phyloP scores from a whole-genome alignment of 2,329 filamentous ascomycete species.

The Aspergillus pseudonomiae region DNA sequence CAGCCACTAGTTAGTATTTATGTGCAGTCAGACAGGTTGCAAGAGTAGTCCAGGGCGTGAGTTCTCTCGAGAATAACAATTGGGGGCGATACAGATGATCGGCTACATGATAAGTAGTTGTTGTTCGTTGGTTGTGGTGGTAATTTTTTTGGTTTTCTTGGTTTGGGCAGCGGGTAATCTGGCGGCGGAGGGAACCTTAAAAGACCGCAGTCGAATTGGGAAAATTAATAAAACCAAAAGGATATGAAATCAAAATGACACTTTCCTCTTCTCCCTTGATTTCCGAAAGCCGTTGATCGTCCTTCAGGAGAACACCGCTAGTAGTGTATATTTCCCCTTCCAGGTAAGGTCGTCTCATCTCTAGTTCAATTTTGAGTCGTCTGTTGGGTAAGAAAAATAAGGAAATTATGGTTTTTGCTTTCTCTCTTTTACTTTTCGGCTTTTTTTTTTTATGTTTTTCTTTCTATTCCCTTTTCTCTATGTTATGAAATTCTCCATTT shows the following conservation, averaged over 20 bases:
- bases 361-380: neutral
- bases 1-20: neutral
- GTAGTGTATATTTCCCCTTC: neutral
- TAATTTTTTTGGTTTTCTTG: constrained; percentile 1
- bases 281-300: neutral
- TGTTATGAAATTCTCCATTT: neutral
- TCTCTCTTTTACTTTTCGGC: neutral
- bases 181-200: neutral
- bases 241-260: neutral
- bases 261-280: neutral
- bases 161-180: constrained; percentile 2
- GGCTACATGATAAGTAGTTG: constrained; percentile 4
- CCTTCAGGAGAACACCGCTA: neutral
- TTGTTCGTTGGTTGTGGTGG: neutral
- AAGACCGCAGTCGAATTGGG: neutral
- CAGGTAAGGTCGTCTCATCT: neutral
- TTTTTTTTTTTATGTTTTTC: neutral
- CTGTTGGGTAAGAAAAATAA: too few species aligned
- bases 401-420: neutral
- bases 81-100: constrained; percentile 1
- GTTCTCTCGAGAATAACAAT: neutral
- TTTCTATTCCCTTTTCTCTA: neutral
- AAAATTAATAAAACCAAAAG: neutral
- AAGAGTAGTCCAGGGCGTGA: neutral
- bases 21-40: neutral